These are phyloP conservation scores for Fraxinus albicans DNA, from an alignment of 305 asterid species.

Conservation along the genomic window DNA sequence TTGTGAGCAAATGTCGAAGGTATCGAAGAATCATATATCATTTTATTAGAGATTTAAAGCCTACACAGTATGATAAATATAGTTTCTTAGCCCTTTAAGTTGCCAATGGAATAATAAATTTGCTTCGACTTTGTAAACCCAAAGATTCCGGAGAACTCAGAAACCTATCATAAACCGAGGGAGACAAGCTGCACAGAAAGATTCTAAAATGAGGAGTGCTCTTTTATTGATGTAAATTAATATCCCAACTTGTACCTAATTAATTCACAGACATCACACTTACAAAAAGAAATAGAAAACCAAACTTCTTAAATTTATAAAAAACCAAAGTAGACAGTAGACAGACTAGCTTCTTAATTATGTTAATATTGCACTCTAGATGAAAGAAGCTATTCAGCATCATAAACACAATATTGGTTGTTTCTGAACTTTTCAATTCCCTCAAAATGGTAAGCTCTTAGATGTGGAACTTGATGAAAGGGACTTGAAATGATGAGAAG, in stretches of 20 bases:
- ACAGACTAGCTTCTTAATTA: background rate
- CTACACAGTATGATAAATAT: too few species aligned
- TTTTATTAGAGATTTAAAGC: background rate
- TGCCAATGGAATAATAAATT: background rate
- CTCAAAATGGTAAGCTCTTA: slow-evolving; percentile 82
- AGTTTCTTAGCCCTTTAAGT: background rate
- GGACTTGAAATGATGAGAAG: slow-evolving; percentile 72
- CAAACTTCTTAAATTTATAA: background rate
- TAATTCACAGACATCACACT: background rate
- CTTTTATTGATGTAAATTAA: background rate
- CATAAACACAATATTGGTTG: background rate
- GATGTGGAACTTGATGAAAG: slow-evolving; percentile 69
- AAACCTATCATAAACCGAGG: background rate
- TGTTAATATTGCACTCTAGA: background rate
- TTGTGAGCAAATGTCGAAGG: background rate
- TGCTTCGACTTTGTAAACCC: background rate
- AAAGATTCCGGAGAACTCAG: background rate
- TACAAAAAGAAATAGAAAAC: background rate
- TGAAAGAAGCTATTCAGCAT: background rate
- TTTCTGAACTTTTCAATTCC: background rate
- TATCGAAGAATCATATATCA: background rate
- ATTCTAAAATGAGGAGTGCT: background rate
- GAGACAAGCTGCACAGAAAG: background rate
- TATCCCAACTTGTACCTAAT: background rate
- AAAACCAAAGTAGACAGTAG: background rate